Conservation (phyloP, 2,329 filamentous ascomycete genomes). For the Trichoderma afroharzianum region DNA sequence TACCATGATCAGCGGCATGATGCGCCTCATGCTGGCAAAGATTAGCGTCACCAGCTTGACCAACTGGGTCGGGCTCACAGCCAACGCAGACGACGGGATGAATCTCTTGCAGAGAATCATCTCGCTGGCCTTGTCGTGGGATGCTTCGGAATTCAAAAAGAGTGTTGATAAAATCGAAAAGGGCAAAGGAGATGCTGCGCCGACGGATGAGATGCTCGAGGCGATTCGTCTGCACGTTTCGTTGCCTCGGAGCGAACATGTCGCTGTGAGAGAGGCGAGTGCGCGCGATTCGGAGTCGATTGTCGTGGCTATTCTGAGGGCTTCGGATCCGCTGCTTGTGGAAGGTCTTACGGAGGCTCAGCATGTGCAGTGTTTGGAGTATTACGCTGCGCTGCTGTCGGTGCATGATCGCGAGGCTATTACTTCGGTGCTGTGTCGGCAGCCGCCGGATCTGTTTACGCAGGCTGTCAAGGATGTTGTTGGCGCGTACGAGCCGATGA, state of each 20-base stretch:
- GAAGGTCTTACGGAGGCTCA: constrained; percentile 53
- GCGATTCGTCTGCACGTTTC: constrained; percentile 58
- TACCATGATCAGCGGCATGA: constrained; percentile 75
- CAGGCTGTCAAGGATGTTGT: constrained; percentile 62
- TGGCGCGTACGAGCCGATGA: constrained; percentile 69
- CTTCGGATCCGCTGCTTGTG: constrained; percentile 43
- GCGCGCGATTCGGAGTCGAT: constrained; percentile 54
- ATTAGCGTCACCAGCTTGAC: constrained; percentile 69
- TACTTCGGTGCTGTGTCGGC: constrained; percentile 61
- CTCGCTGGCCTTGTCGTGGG: constrained; percentile 68
- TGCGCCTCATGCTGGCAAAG: constrained; percentile 72
- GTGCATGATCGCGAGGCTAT: constrained; percentile 72
- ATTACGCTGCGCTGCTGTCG: constrained; percentile 66
- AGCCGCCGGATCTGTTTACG: constrained; percentile 70
- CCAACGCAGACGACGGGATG: constrained; percentile 71
- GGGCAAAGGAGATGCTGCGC: constrained; percentile 45
- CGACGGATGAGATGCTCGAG: constrained; percentile 58
- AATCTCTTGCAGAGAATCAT: constrained; percentile 77
- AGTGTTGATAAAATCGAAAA: constrained; percentile 62
- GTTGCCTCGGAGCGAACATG: constrained; percentile 52
- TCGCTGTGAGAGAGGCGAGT: constrained; percentile 56
- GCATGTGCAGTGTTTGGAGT: constrained; percentile 64
- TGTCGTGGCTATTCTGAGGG: constrained; percentile 60
- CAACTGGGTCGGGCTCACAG: constrained; percentile 74
- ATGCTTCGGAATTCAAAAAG: constrained; percentile 66